Evolutionary conservation across 345 rosid species (phyloP), one percentile per base, ranked within the genome.

Genomic region (Acer yangbiense): DNA sequence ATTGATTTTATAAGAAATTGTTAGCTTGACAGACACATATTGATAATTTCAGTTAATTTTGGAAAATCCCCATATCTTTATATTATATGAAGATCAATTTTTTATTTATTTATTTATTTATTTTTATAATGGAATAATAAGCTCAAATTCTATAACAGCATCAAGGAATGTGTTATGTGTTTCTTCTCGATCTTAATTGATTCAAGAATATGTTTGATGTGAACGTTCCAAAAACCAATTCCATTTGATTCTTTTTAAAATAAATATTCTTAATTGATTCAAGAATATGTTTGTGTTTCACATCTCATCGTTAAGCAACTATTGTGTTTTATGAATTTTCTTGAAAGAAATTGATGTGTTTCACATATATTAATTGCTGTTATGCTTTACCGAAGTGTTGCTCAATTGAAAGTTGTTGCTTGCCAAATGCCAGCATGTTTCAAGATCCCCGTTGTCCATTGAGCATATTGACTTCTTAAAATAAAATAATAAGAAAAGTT

Each of bases 401-500:
- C 68, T 43, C 69, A 6, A 20, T 73, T 71, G 52, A 35, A 79
- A 84, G 81, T 80, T 86, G 81, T 80, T 86, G 81, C 85, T 83
- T 72, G 76, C 63, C 64, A 78, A 76, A 39, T 66, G 50, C 75
- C 81, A 71, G 79, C 79, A 74, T 75, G 79, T 74, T 32, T 79
- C 81, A 2, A 77, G 71, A 48, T 79, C 78, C n/a, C n/a, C n/a
- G n/a, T n/a, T n/a, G n/a, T n/a, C n/a, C n/a, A n/a, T n/a, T n/a
- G n/a, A n/a, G n/a, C n/a, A n/a, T n/a, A n/a, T n/a, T n/a, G n/a
- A n/a, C n/a, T n/a, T n/a, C n/a, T n/a, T n/a, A n/a, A n/a, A n/a
- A n/a, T n/a, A n/a, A n/a, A n/a, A n/a, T n/a, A n/a, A n/a, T n/a
- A n/a, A n/a, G n/a, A n/a, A 35, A 35, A 35, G 39, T 35, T 35